These are phyloP conservation scores for Ceratocystis albifundus DNA, from an alignment of 2,329 filamentous ascomycete species.

Conservation along the genomic window DNA sequence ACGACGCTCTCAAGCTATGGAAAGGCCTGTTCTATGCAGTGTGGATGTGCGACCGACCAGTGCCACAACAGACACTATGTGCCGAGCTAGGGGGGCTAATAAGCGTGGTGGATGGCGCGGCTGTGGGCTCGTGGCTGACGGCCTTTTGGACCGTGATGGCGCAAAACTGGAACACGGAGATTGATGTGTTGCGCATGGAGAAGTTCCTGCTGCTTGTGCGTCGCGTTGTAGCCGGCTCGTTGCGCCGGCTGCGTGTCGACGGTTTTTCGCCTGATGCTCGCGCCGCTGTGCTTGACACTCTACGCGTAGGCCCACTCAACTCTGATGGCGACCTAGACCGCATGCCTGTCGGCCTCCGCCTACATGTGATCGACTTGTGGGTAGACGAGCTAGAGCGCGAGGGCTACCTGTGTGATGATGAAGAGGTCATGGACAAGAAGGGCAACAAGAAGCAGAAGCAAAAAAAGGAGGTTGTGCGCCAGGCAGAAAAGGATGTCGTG, in stretches of 20 bases:
- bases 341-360: conserved; percentile 70
- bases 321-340: conserved; percentile 37
- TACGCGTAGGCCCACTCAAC: conserved; percentile 30
- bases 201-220: conserved; percentile 84
- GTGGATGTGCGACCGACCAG: conserved; percentile 85
- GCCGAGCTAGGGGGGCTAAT: conserved; percentile 59
- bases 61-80: conserved; percentile 76
- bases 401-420: conserved; percentile 39
- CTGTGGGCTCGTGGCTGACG: conserved; percentile 40
- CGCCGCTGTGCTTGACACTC: conserved; percentile 26
- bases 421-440: conserved; percentile 29
- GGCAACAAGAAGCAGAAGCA: conserved; percentile 29
- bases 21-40: conserved; percentile 88
- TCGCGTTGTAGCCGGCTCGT: conserved; percentile 61
- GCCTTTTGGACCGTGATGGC: conserved; percentile 60
- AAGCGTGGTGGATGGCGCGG: conserved; percentile 29
- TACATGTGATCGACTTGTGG: conserved; percentile 85
- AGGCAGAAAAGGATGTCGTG: conserved; percentile 40
- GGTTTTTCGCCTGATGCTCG: conserved; percentile 3
- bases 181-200: conserved; percentile 71
- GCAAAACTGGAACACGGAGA: conserved; percentile 56
- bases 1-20: conserved; percentile 81
- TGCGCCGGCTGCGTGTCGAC: conserved; percentile 30
- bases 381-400: conserved; percentile 76
- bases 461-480: conserved; percentile 18